These are phyloP conservation scores for Paramecium biaurelia DNA, from an alignment of 73 alveolate species.

Conservation along the genomic window DNA sequence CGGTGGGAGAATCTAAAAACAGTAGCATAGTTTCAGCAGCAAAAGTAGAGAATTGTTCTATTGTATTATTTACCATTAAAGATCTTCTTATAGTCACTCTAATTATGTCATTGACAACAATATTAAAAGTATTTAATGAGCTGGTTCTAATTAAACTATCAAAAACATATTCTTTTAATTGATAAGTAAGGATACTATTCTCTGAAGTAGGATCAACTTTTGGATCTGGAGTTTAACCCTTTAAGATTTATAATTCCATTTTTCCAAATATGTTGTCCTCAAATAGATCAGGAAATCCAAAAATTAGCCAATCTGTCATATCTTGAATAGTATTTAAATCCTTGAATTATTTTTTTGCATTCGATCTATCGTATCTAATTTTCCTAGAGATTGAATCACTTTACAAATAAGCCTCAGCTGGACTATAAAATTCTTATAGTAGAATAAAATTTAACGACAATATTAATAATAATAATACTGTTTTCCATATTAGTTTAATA, in stretches of 20 bases:
- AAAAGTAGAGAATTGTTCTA: background rate
- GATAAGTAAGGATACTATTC: background rate
- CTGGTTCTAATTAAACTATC: background rate
- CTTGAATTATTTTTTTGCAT: background rate
- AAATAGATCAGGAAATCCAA: conserved; percentile 1
- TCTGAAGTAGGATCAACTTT: background rate
- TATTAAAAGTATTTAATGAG: conserved; percentile 13
- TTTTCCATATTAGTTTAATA: conserved; percentile 36
- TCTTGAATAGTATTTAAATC: background rate
- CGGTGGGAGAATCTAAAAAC: background rate
- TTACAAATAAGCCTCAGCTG: background rate
- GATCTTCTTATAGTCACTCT: conserved; percentile 34
- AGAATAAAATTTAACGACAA: background rate
- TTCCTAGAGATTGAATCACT: background rate
- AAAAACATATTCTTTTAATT: background rate
- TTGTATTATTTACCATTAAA: background rate
- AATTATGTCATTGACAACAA: conserved; percentile 7
- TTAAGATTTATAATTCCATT: background rate
- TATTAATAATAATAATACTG: background rate
- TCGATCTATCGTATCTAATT: background rate
- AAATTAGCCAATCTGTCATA: background rate
- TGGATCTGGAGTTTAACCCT: background rate
- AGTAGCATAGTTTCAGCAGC: background rate
- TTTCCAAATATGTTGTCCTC: conserved; percentile 26
- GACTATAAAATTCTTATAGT: conserved; percentile 6